phyloP scores from a whole-genome alignment of 768 basidiomycete species.

The Agaricus bisporus region DNA sequence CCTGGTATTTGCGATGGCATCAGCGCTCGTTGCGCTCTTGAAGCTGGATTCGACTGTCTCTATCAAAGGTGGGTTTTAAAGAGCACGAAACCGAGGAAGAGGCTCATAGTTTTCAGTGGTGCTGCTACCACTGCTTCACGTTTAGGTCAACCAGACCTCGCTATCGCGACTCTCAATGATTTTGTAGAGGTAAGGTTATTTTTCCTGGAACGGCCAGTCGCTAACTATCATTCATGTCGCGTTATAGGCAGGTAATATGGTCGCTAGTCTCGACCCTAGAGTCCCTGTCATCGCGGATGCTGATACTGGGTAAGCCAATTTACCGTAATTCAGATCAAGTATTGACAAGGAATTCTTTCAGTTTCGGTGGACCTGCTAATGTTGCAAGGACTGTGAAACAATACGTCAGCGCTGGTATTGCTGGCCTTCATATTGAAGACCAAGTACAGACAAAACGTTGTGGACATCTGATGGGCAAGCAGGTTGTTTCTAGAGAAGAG shows the following conservation, averaged over 20 bases:
- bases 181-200: slow-evolving; percentile 46
- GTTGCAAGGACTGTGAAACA: slow-evolving; percentile 70
- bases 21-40: slow-evolving; percentile 70
- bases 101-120: slow-evolving; percentile 35
- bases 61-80: slow-evolving; percentile 54
- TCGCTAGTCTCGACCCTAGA: slow-evolving; percentile 54
- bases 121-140: slow-evolving; percentile 79
- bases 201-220: neutral
- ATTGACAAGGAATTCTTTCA: slow-evolving; percentile 4
- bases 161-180: slow-evolving; percentile 71
- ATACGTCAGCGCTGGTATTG: slow-evolving; percentile 62
- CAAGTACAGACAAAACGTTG: slow-evolving; percentile 80
- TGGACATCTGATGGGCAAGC: slow-evolving; percentile 74
- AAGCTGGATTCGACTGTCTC: slow-evolving; percentile 70
- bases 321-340: neutral
- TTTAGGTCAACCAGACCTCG: slow-evolving; percentile 71
- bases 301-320: slow-evolving; percentile 56
- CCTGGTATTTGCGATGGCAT: slow-evolving; percentile 80
- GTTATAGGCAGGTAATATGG: slow-evolving; percentile 56
- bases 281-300: slow-evolving; percentile 74
- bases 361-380: slow-evolving; percentile 68
- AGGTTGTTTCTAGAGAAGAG: slow-evolving; percentile 73
- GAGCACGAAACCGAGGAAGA: neutral
- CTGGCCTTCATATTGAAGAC: slow-evolving; percentile 73
- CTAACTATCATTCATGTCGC: neutral